phyloP scores from a whole-genome alignment of 2,329 filamentous ascomycete genomes.

The Beauveria sp. region DNA sequence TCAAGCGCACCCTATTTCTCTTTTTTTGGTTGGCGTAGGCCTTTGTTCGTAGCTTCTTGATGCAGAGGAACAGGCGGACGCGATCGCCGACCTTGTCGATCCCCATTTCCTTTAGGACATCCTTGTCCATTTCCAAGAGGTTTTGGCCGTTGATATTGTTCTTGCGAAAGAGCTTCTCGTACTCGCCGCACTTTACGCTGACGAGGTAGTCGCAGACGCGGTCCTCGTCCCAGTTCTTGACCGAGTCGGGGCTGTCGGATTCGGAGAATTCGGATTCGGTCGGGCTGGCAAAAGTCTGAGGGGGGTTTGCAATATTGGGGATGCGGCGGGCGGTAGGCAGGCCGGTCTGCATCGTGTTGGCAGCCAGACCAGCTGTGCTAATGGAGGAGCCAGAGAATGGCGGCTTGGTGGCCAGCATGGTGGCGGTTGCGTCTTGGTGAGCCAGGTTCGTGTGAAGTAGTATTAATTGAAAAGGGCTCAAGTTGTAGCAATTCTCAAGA shows the following conservation, averaged over 20 bases:
- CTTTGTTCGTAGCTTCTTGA: constrained; percentile 74
- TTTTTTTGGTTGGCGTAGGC: constrained; percentile 72
- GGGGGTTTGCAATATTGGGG: constrained; percentile 39
- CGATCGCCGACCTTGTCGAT: constrained; percentile 97
- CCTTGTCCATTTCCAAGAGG: constrained; percentile 92
- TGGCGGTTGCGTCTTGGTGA: neutral
- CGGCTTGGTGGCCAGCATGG: constrained; percentile 71
- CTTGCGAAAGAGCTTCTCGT: constrained; percentile 79
- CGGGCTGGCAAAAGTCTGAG: constrained; percentile 65
- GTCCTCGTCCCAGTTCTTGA: constrained; percentile 86
- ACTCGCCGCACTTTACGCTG: constrained; percentile 88
- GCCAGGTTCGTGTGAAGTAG: neutral
- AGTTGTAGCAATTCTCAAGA: neutral
- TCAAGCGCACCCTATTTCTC: constrained; percentile 66
- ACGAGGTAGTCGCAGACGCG: constrained; percentile 85
- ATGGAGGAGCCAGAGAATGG: constrained; percentile 53
- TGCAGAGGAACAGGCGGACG: constrained; percentile 79
- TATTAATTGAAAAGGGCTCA: neutral
- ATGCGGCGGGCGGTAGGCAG: constrained; percentile 45
- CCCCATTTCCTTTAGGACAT: constrained; percentile 93
- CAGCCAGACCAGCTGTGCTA: constrained; percentile 38
- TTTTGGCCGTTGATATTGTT: constrained; percentile 99
- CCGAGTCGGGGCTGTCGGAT: constrained; percentile 64
- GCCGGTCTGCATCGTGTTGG: constrained; percentile 37
- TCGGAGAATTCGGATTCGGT: constrained; percentile 93